Evolutionary conservation across 768 basidiomycete genomes (phyloP).

Genomic region (Multifurca ochricompacta): DNA sequence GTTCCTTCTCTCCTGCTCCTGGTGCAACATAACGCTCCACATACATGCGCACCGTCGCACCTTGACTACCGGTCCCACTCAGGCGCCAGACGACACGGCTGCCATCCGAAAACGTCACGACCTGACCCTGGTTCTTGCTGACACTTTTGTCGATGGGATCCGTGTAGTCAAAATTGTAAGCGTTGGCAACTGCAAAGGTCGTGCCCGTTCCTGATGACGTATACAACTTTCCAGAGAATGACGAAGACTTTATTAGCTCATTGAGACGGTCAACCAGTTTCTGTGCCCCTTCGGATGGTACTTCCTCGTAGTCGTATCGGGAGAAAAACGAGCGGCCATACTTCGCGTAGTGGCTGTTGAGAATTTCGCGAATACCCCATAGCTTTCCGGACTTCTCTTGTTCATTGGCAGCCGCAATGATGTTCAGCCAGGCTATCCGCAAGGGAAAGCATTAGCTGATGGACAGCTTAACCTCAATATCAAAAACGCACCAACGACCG

Average conservation of each 20-base stretch:
- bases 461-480: background rate
- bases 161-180: constrained; percentile 91
- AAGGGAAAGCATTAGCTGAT: background rate
- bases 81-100: constrained; percentile 93
- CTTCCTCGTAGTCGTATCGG: constrained; percentile 98
- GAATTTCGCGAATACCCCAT: constrained; percentile 85
- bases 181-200: constrained; percentile 67
- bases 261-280: constrained; percentile 77
- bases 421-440: constrained; percentile 86
- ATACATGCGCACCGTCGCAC: constrained; percentile 95
- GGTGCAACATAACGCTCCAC: constrained; percentile 85
- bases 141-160: constrained; percentile 97
- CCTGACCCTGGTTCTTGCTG: constrained; percentile 92
- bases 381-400: constrained; percentile 53
- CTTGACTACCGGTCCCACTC: constrained; percentile 92
- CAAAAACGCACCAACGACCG: constrained; percentile 68
- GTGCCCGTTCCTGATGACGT: constrained; percentile 57
- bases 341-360: constrained; percentile 77
- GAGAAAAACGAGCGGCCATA: constrained; percentile 99
- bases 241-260: constrained; percentile 53
- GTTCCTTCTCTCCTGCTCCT: constrained; percentile 58
- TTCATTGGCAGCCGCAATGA: constrained; percentile 83
- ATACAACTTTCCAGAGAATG: constrained; percentile 62
- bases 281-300: constrained; percentile 83
- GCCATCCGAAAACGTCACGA: constrained; percentile 86